Percentiles rank a stretch among this genome's conserved stretches.
phyloP scores from a whole-genome alignment of 352 stramenopile species.

The Pythium plurisporium region DNA sequence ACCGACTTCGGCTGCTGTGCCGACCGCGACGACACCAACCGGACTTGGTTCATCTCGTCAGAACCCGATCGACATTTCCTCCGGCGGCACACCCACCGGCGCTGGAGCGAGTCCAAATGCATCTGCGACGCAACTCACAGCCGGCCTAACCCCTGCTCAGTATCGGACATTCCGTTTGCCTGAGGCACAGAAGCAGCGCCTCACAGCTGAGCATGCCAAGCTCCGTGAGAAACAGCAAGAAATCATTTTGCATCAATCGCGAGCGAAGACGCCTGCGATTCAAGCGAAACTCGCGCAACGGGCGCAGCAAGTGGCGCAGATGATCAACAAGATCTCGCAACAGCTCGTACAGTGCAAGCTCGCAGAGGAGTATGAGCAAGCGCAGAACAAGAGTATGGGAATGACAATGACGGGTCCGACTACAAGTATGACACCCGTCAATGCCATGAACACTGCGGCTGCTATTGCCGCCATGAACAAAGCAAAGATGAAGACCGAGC shows the following conservation, averaged over 20 bases:
- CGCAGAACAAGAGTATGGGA: slow-evolving; percentile 44
- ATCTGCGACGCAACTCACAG: slow-evolving; percentile 11
- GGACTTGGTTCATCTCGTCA: slow-evolving; percentile 30
- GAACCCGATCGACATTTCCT: slow-evolving; percentile 47
- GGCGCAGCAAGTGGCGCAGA: slow-evolving; percentile 67
- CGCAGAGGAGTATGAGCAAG: slow-evolving; percentile 73
- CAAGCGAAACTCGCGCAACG: slow-evolving; percentile 75
- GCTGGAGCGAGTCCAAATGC: slow-evolving; percentile 1
- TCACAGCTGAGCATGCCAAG: slow-evolving; percentile 68
- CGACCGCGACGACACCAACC: slow-evolving; percentile 15
- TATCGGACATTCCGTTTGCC: slow-evolving; percentile 74
- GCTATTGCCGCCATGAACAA: slow-evolving; percentile 32
- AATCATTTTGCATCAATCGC: slow-evolving; percentile 67
- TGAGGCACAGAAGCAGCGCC: slow-evolving; percentile 55
- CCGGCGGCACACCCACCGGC: slow-evolving; percentile 25
- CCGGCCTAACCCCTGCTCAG: slow-evolving; percentile 56
- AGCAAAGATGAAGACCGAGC: slow-evolving; percentile 16
- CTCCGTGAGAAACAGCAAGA: slow-evolving; percentile 77
- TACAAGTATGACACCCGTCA: slow-evolving; percentile 20
- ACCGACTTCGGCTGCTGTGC: not conserved
- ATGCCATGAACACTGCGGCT: slow-evolving; percentile 23
- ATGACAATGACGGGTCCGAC: slow-evolving; percentile 13
- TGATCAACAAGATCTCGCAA: slow-evolving; percentile 86
- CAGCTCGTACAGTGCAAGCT: slow-evolving; percentile 81
- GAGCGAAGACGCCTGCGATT: slow-evolving; percentile 59